These are phyloP conservation scores for Fusarium irregulare DNA, from an alignment of 2,329 filamentous ascomycete species.

Conservation along the genomic window DNA sequence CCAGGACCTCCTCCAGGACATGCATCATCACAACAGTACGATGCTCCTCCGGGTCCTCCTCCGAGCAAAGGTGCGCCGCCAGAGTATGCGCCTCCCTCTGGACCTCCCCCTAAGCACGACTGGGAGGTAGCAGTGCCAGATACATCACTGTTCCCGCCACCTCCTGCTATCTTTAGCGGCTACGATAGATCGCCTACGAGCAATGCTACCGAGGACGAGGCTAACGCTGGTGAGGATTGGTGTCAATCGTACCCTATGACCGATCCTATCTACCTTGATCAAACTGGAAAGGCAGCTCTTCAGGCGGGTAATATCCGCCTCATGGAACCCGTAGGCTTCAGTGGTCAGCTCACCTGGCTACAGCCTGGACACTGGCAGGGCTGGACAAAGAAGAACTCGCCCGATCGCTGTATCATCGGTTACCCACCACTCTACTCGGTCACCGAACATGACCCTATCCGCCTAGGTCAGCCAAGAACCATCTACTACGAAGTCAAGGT, in stretches of 20 bases:
- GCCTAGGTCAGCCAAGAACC: constrained; percentile 57
- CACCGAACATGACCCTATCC: constrained; percentile 66
- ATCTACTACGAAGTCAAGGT: constrained; percentile 80
- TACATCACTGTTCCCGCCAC: constrained; percentile 77
- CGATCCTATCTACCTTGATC: constrained; percentile 62
- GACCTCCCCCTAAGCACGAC: constrained; percentile 66
- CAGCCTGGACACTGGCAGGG: constrained; percentile 65
- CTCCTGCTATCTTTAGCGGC: constrained; percentile 72
- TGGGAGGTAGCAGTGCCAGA: constrained; percentile 79
- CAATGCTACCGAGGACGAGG: constrained; percentile 74
- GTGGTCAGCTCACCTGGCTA: constrained; percentile 58
- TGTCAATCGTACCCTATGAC: constrained; percentile 70
- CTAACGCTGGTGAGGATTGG: constrained; percentile 74
- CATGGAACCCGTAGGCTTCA: constrained; percentile 61
- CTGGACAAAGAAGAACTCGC: constrained; percentile 55
- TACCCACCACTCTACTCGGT: constrained; percentile 77
- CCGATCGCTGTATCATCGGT: constrained; percentile 73
- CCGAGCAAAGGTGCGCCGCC: constrained; percentile 27
- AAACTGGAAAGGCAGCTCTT: constrained; percentile 60
- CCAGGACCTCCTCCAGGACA: constrained; percentile 42
- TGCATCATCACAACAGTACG: constrained; percentile 9
- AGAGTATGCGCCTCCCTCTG: constrained; percentile 49
- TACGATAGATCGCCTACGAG: constrained; percentile 74
- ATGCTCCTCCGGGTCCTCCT: constrained; percentile 49
- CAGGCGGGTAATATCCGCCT: constrained; percentile 65